Conservation (phyloP, 1,284 basidiomycete genomes). For the Cryptococcus floricola region DNA sequence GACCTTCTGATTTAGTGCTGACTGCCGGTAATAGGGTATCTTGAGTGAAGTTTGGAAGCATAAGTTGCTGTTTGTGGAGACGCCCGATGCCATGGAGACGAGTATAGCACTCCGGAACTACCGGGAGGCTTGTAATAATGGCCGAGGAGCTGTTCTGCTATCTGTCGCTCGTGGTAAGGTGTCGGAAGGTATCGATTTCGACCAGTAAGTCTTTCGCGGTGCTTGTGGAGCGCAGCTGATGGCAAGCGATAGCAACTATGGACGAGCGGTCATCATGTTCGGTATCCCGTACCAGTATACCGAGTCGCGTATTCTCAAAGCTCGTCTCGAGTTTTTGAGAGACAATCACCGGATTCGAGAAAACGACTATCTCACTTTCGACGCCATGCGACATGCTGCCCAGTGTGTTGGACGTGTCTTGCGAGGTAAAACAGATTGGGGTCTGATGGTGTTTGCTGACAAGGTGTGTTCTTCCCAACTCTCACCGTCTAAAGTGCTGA, state of each 20-base stretch:
- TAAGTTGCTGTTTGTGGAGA: conserved; percentile 99
- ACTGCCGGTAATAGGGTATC: conserved; percentile 65
- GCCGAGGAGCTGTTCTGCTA: conserved; percentile 90
- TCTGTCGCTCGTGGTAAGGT: conserved; percentile 99
- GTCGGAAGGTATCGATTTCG: conserved; percentile 99
- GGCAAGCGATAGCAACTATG: conserved; percentile 66
- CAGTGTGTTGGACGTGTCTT: conserved; percentile 98
- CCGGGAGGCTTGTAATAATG: conserved; percentile 96
- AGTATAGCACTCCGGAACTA: conserved; percentile 98
- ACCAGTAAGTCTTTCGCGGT: conserved; percentile 57
- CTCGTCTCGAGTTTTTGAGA: conserved; percentile 93
- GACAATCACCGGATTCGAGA: conserved; percentile 97
- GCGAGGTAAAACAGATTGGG: conserved; percentile 99
- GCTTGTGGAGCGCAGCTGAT: not conserved
- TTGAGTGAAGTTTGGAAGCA: conserved; percentile 99
- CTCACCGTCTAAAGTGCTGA: conserved; percentile 2
- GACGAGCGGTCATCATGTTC: conserved; percentile 99
- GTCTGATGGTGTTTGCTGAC: conserved; percentile 98
- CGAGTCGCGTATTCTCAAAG: conserved; percentile 95
- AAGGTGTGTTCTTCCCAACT: conserved; percentile 60
- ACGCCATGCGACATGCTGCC: conserved; percentile 98
- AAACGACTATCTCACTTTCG: conserved; percentile 97
- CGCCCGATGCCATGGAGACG: conserved; percentile 97
- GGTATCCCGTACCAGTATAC: conserved; percentile 99
- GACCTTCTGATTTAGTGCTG: not conserved